Evolutionary conservation across 306 rosid genomes (phyloP).

Genomic region (Trifolium pratense): DNA sequence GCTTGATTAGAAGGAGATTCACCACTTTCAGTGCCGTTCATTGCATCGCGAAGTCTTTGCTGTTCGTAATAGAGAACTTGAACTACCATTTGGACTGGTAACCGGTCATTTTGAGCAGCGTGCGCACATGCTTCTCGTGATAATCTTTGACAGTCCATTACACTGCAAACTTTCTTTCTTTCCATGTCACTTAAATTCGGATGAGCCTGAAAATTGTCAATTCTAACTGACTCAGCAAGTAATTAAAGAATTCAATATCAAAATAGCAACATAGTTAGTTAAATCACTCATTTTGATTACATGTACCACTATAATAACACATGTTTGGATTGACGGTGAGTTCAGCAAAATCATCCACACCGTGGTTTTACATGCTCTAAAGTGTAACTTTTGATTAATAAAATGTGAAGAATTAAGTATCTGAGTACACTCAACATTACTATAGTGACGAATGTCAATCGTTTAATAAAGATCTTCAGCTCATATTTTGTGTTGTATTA

Average conservation of each 20-base stretch:
- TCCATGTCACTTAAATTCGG: conserved; percentile 86
- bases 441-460: no score
- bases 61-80: conserved; percentile 95
- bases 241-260: conserved; percentile 9
- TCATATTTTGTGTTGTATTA: no score
- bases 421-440: neutral
- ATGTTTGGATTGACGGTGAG: neutral
- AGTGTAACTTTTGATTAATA: no score
- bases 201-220: conserved; percentile 73
- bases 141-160: conserved; percentile 93
- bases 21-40: conserved; percentile 51
- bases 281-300: conserved; percentile 4
- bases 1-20: conserved; percentile 59
- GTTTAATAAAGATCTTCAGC: no score
- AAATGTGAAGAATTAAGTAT: neutral
- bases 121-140: conserved; percentile 95
- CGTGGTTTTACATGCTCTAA: no score
- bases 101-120: conserved; percentile 94
- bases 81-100: conserved; percentile 93
- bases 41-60: conserved; percentile 82
- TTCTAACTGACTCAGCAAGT: conserved; percentile 31
- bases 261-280: neutral
- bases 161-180: conserved; percentile 89
- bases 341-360: no score
- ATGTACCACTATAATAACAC: neutral